These are phyloP conservation scores for Malus asiatica DNA, from an alignment of 306 rosid genomes.

Conservation along the genomic window DNA sequence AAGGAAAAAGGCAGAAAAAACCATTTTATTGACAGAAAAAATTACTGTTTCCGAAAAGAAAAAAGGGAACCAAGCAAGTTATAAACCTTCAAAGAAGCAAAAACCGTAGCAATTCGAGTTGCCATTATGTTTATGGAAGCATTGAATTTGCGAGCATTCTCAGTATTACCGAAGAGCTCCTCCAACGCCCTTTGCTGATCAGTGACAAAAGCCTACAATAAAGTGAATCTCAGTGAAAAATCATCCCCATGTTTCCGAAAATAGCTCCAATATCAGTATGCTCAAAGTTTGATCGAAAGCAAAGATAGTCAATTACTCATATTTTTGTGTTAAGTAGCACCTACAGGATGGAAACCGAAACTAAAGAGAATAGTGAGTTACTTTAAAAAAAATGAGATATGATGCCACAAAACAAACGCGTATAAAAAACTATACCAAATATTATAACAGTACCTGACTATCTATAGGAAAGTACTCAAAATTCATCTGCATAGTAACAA, in stretches of 20 bases:
- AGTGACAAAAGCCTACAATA: slow-evolving; percentile 66
- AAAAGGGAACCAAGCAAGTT: background rate
- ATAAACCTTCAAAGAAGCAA: slow-evolving; percentile 71
- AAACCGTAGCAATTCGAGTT: slow-evolving; percentile 80
- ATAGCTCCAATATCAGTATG: background rate
- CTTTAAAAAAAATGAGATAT: background rate
- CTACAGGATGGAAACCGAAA: background rate
- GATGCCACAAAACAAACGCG: background rate
- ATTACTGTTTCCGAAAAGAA: background rate
- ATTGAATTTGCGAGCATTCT: slow-evolving; percentile 51
- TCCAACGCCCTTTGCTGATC: slow-evolving; percentile 74
- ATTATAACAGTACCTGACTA: slow-evolving; percentile 54
- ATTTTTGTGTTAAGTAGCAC: background rate
- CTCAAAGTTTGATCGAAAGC: background rate
- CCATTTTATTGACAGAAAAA: background rate
- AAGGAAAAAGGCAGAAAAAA: background rate
- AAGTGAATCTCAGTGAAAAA: slow-evolving; percentile 16
- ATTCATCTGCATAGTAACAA: slow-evolving; percentile 66
- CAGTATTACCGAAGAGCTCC: slow-evolving; percentile 62
- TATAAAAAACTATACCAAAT: slow-evolving; percentile 3
- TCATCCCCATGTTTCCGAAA: background rate
- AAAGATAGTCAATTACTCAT: background rate
- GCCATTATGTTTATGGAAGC: slow-evolving; percentile 68
- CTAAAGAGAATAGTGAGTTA: background rate
- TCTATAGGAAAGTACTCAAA: slow-evolving; percentile 87